phyloP scores from a whole-genome alignment of 139 green algal species.

The Deuterostichococcus epilithicus region DNA sequence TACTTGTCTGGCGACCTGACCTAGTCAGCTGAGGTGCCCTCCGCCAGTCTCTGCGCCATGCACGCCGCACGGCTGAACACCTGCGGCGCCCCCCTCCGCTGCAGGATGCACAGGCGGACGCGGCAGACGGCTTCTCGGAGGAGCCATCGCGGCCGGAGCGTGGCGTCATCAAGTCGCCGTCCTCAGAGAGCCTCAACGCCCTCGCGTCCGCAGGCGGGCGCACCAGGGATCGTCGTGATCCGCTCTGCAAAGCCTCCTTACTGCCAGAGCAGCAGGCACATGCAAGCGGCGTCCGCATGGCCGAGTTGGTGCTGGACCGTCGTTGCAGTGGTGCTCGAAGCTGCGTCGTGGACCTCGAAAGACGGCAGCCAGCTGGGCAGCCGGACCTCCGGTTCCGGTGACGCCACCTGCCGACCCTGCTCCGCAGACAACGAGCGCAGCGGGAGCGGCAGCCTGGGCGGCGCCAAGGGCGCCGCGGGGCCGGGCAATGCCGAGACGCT shows the following conservation, averaged over 20 bases:
- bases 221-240: no score
- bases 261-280: no score
- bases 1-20: no score
- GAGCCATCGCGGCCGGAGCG: no score
- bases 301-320: no score
- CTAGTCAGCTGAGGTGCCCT: no score
- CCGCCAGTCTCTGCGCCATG: no score
- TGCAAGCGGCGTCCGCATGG: no score
- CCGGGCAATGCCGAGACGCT: constrained; percentile 7
- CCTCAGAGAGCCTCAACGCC: not conserved
- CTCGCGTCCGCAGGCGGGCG: not conserved
- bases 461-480: not conserved
- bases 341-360: not conserved
- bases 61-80: no score
- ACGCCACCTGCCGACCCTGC: not conserved
- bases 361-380: not conserved
- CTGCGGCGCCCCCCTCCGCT: no score
- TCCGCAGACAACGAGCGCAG: not conserved
- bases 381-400: not conserved
- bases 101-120: not conserved
- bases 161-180: not conserved
- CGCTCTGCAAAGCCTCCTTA: no score
- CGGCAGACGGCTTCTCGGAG: not conserved
- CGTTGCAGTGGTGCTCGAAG: no score
- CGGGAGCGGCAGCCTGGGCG: not conserved